Percentiles rank a stretch among this genome's conserved stretches.
These are phyloP conservation scores for Pichia eremophila DNA, from an alignment of 805 yeast genomes.

Conservation along the genomic window DNA sequence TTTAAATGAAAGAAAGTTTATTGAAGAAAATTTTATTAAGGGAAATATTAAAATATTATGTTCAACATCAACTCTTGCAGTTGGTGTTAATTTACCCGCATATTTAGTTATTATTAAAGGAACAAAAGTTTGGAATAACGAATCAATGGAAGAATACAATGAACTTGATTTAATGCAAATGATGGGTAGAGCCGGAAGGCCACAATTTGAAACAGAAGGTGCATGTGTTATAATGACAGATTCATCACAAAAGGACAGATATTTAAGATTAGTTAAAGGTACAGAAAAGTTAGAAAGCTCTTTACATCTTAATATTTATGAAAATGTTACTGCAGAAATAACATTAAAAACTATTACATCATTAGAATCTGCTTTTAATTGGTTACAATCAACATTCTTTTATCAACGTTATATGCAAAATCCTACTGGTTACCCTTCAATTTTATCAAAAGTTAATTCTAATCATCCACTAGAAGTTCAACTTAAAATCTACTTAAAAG, in stretches of 20 bases:
- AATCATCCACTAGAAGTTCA: conserved; percentile 1
- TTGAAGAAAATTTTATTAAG: conserved; percentile 57
- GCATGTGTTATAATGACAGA: conserved; percentile 67
- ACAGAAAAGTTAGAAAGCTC: conserved; percentile 80
- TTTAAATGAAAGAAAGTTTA: conserved; percentile 56
- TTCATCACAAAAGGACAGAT: conserved; percentile 60
- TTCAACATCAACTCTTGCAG: conserved; percentile 73
- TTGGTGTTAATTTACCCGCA: conserved; percentile 82
- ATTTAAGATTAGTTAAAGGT: conserved; percentile 64
- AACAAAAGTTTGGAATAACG: conserved; percentile 51
- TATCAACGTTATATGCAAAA: conserved; percentile 65
- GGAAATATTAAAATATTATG: conserved; percentile 58
- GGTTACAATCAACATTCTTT: conserved; percentile 65
- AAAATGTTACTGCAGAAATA: conserved; percentile 75
- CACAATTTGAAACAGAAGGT: conserved; percentile 70
- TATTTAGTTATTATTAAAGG: conserved; percentile 72
- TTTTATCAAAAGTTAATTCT: conserved; percentile 22
- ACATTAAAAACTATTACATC: conserved; percentile 54
- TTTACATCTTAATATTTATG: conserved; percentile 59
- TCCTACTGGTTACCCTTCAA: conserved; percentile 61
- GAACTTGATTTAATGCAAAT: conserved; percentile 77
- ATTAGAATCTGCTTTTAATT: conserved; percentile 60
- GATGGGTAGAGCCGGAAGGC: conserved; percentile 83
- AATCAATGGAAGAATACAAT: conserved; percentile 49
- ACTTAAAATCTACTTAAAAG: conserved; percentile 2